Base-by-base conservation (phyloP, 1,284 basidiomycete genomes). In the Baeospora myosura region DNA sequence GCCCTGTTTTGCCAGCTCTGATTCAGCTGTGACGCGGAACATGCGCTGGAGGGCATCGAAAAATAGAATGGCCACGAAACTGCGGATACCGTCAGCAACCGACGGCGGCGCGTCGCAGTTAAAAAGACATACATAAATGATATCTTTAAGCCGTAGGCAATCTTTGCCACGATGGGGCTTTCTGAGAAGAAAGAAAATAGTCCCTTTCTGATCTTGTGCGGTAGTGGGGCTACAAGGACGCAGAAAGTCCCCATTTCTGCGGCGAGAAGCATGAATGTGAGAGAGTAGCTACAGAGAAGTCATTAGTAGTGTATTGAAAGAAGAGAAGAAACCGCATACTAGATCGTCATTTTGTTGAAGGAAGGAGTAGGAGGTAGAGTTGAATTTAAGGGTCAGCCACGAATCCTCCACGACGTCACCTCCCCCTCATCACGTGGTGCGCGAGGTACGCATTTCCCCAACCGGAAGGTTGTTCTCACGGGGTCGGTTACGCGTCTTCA, bases 41-140 rank as follows among this genome's bases (percentile, higher is more conserved):
- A 96, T 94, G 50, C 93, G 77, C 64, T 97, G 93, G 31, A 95
- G 71, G 20, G 94, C 91, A 53, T 97, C 93, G n/a, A 80, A 68
- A 52, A 92, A 91, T 32, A 89, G 67, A 5, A 97, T 78, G 1
- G 71, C 88, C 1, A 96, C 82, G 56, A 95, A 96, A 49, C 90
- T 93, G 52, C 14, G 23, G 10, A 40, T 17, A 28, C 35, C 7
- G 32, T 30, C 35, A 22, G 20, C 17, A 37, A 35, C 6, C 8
- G 17, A 11, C 5, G 26, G 17, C n/a, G 16, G 24, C n/a, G 36
- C 20, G 36, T 32, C 14, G 23, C 7, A 38, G 21, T 36, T 24
- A 25, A 24, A 14, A 23, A 16, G 35, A 63, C 82, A 41, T 49
- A 91, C 87, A 97, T 95, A 72, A 96, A 96, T 4, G 89, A 88